Evolutionary conservation across 2,329 filamentous ascomycete species (phyloP).

Genomic region (Zopfia rhizophila): DNA sequence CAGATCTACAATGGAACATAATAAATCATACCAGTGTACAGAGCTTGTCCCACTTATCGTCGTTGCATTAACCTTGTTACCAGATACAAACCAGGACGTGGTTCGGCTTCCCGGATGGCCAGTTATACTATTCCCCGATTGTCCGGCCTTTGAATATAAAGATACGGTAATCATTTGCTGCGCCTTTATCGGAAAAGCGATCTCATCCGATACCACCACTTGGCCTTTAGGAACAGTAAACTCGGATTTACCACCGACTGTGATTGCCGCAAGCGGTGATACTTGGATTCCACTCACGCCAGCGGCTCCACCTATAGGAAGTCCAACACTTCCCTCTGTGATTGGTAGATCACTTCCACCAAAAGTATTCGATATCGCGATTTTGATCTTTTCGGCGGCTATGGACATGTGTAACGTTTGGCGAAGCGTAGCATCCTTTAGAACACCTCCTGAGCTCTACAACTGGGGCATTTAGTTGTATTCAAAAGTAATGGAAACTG

Average conservation of each 20-base stretch:
- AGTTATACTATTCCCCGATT: slow-evolving; percentile 66
- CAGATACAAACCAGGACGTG: slow-evolving; percentile 66
- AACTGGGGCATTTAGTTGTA: not conserved
- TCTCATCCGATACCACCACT: slow-evolving; percentile 68
- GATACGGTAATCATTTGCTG: slow-evolving; percentile 65
- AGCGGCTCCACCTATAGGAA: slow-evolving; percentile 62
- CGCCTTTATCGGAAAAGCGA: slow-evolving; percentile 62
- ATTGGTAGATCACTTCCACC: slow-evolving; percentile 68
- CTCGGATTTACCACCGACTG: slow-evolving; percentile 64
- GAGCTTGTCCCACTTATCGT: slow-evolving; percentile 56
- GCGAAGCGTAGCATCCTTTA: slow-evolving; percentile 69
- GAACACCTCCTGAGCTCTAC: slow-evolving; percentile 52
- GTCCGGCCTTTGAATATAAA: slow-evolving; percentile 66
- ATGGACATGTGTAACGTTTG: slow-evolving; percentile 71
- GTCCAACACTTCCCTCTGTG: slow-evolving; percentile 64
- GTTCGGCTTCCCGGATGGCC: slow-evolving; percentile 73
- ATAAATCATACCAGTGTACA: slow-evolving; percentile 53
- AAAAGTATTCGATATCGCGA: slow-evolving; percentile 72
- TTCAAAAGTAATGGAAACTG: slow-evolving; percentile 1
- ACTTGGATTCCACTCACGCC: slow-evolving; percentile 64
- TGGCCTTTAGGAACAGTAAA: slow-evolving; percentile 65
- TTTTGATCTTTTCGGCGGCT: slow-evolving; percentile 63
- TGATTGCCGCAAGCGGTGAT: slow-evolving; percentile 61
- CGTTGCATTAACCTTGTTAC: slow-evolving; percentile 62
- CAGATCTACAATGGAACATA: too few species aligned